A percentile compares a stretch with the other conserved stretches of the same genome.
Conservation (phyloP, 2,329 filamentous ascomycete genomes). For the Ceratocystis albifundus region DNA sequence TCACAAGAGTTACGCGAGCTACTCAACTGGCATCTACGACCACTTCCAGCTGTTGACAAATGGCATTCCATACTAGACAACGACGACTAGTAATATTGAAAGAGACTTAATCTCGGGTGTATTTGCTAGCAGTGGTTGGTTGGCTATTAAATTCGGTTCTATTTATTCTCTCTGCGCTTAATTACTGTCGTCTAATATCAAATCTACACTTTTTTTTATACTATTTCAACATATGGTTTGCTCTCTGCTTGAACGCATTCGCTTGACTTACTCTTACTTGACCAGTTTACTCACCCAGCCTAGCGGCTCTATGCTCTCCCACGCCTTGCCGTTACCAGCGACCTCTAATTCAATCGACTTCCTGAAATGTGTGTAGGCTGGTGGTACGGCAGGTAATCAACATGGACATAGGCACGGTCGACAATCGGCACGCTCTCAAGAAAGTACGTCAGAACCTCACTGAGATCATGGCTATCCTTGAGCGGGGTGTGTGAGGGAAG, state of each 20-base stretch:
- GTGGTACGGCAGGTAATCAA: conserved; percentile 52
- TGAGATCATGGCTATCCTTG: conserved; percentile 69
- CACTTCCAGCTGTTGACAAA: conserved; percentile 96
- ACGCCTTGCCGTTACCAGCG: neutral
- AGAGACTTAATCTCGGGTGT: too few relatives aligned
- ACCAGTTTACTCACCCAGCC: neutral
- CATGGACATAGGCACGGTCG: conserved; percentile 58
- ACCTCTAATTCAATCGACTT: conserved; percentile 18
- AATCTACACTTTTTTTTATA: neutral
- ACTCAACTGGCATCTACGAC: conserved; percentile 90
- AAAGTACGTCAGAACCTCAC: conserved; percentile 69
- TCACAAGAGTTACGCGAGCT: conserved; percentile 79
- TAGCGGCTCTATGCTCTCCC: neutral
- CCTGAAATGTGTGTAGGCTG: conserved; percentile 45
- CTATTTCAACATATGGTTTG: neutral
- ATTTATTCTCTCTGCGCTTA: conserved; percentile 10
- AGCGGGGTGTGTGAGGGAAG: conserved; percentile 64
- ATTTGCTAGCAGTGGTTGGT: neutral
- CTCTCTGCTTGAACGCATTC: neutral
- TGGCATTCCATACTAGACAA: conserved; percentile 76
- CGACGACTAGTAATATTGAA: neutral
- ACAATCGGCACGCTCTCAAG: conserved; percentile 74
- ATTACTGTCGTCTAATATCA: neutral
- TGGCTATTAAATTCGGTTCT: neutral
- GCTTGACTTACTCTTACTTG: too few relatives aligned